Evolutionary conservation across 257 asterid species (phyloP), one percentile per base, ranked within the genome.

Genomic region (Verbena officinalis): DNA sequence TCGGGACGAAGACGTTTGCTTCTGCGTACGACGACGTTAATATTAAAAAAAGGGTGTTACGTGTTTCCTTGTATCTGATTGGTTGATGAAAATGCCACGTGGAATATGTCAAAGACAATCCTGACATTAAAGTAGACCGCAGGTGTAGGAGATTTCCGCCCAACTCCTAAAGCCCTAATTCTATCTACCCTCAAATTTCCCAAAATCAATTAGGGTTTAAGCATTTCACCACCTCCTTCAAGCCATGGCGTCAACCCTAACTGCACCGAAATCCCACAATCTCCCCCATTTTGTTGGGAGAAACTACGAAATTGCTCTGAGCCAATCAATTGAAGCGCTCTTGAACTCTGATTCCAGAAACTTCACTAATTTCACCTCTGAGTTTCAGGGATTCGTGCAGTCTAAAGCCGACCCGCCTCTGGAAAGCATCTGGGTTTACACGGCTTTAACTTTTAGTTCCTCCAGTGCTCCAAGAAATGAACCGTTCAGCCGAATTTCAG

Each of bases 371-470:
- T 78, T 75, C 34, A 40, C 59, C 22, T 31, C 84, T 9, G 69
- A 54, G 36, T 81, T 88, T 60, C 57, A 57, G 19, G 70, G 78
- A 62, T 73, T 82, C 62, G 65, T 84, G 64, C 91, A 80, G 40
- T 51, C 71, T 53, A 80, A 72, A 73, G 50, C 44, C 17, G 76
- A 78, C 75, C 88, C 92, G 22, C 84, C 92, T 58, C 78, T 86
- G 55, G 96, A 86, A 80, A 67, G 86, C 67, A 68, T 86, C 59
- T 89, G 95, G 92, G 73, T 80, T 59, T 80, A 75, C 64, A 60
- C 96, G 19, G 81, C 90, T 48, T 69, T 82, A 23, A 57, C 17
- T 56, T 84, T 66, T 73, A 76, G 21, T 46, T 16, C 16, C 49
- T 30, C 55, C n/a, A 64, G 15, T 24, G 46, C 82, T 5, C 31